These are phyloP conservation scores for Coprinopsis marcescibilis DNA, from an alignment of 768 basidiomycete species.

Conservation along the genomic window DNA sequence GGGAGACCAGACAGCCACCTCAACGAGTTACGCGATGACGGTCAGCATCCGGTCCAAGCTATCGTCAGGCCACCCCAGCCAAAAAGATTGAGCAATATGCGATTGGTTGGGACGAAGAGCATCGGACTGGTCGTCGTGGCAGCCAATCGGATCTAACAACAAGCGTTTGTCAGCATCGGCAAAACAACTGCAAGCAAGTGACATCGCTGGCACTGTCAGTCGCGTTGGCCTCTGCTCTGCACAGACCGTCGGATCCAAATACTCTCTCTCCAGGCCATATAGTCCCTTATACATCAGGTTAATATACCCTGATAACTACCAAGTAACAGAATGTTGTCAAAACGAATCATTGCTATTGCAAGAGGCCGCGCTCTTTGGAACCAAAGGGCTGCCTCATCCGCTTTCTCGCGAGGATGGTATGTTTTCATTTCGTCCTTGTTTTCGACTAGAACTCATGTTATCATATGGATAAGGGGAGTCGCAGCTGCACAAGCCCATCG, in stretches of 20 bases:
- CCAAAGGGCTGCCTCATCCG: conserved; percentile 18
- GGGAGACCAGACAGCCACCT: too few relatives aligned
- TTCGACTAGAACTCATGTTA: conserved; percentile 14
- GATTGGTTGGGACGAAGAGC: too few relatives aligned
- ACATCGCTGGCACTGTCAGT: conserved; percentile 4
- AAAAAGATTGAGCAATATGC: too few relatives aligned
- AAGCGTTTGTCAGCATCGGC: neutral
- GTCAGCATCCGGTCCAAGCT: too few relatives aligned
- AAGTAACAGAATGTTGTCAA: conserved; percentile 52
- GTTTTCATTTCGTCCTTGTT: conserved; percentile 6
- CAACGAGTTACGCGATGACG: too few relatives aligned
- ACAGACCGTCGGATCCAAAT: neutral
- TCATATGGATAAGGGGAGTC: conserved; percentile 34
- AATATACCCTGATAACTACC: neutral
- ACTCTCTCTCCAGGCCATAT: neutral
- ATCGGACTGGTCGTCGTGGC: too few relatives aligned
- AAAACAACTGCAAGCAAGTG: conserved; percentile 6
- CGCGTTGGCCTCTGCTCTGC: neutral
- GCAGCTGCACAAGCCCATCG: conserved; percentile 41
- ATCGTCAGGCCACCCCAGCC: too few relatives aligned
- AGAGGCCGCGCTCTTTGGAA: conserved; percentile 48
- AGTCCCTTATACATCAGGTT: neutral
- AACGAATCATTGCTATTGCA: conserved; percentile 60
- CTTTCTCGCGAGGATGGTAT: conserved; percentile 20
- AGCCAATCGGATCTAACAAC: too few relatives aligned